Conservation (phyloP, 2,329 filamentous ascomycete species). For the Fusarium bactridioides region DNA sequence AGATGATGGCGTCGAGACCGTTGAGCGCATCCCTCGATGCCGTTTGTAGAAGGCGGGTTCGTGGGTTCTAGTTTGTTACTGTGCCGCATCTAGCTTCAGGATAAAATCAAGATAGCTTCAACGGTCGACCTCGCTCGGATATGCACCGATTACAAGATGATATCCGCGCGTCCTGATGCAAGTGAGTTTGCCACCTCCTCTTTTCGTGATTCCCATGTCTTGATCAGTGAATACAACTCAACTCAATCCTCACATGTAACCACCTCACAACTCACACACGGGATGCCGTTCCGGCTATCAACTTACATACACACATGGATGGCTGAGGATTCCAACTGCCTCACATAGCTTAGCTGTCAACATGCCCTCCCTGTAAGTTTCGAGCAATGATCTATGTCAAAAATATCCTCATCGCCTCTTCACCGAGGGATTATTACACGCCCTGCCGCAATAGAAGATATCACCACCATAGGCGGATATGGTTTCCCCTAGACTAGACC, state of each 20-base stretch:
- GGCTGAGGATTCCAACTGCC: neutral
- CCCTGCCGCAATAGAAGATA: constrained; percentile 9
- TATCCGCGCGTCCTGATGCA: neutral
- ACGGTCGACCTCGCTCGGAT: neutral
- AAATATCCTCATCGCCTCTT: constrained; percentile 11
- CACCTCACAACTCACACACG: neutral
- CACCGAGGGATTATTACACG: constrained; percentile 1
- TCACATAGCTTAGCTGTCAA: neutral
- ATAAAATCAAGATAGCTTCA: constrained; percentile 23
- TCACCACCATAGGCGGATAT: neutral
- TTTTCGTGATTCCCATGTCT: constrained; percentile 15
- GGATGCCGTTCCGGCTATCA: neutral
- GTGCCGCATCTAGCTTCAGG: constrained; percentile 16
- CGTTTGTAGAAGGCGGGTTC: neutral
- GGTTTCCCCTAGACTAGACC: neutral
- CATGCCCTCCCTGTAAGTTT: neutral
- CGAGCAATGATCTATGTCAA: neutral
- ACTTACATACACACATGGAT: neutral
- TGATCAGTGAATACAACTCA: neutral
- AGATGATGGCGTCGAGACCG: neutral
- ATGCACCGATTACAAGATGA: neutral
- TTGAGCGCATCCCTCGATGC: neutral
- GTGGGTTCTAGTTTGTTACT: neutral
- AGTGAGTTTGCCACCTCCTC: constrained; percentile 22
- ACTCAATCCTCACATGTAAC: neutral